Evolutionary conservation across 108 stramenopile species (phyloP).

Genomic region (Ochromonas danica): DNA sequence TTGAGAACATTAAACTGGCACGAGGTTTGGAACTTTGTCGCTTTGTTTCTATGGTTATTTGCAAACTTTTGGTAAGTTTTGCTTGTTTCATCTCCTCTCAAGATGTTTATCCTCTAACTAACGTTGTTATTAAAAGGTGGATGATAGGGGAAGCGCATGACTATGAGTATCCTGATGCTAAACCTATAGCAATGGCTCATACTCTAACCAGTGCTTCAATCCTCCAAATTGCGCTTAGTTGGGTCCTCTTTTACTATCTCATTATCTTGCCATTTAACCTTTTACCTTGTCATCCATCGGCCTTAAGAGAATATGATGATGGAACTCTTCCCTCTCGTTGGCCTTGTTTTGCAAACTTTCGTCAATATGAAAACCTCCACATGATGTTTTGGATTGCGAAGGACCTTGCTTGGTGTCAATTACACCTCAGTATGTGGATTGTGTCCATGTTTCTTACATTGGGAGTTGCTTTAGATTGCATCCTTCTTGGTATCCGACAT

Average conservation of each 20-base stretch:
- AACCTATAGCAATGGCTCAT: background rate
- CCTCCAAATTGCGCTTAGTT: background rate
- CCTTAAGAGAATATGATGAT: conserved; percentile 22
- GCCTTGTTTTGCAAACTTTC: background rate
- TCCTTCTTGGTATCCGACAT: too few relatives aligned
- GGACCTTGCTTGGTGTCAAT: background rate
- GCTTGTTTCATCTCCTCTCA: background rate
- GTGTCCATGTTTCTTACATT: background rate
- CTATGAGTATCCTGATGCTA: background rate
- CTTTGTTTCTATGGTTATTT: conserved; percentile 13
- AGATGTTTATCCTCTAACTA: background rate
- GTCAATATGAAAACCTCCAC: conserved; percentile 21
- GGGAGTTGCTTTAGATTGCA: background rate
- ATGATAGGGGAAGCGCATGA: conserved; percentile 26
- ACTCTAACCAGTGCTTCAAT: background rate
- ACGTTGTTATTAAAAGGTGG: background rate
- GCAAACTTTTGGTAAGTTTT: conserved; percentile 17
- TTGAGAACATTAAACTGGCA: background rate
- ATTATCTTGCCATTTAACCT: background rate
- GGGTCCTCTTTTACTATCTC: background rate
- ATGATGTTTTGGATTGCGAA: conserved; percentile 25
- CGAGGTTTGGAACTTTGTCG: conserved; percentile 9
- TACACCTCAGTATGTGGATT: background rate
- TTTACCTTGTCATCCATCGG: background rate
- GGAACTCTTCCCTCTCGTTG: background rate